These are phyloP conservation scores for Elsinoe arachidis DNA, from an alignment of 2,329 filamentous ascomycete genomes.

Conservation along the genomic window DNA sequence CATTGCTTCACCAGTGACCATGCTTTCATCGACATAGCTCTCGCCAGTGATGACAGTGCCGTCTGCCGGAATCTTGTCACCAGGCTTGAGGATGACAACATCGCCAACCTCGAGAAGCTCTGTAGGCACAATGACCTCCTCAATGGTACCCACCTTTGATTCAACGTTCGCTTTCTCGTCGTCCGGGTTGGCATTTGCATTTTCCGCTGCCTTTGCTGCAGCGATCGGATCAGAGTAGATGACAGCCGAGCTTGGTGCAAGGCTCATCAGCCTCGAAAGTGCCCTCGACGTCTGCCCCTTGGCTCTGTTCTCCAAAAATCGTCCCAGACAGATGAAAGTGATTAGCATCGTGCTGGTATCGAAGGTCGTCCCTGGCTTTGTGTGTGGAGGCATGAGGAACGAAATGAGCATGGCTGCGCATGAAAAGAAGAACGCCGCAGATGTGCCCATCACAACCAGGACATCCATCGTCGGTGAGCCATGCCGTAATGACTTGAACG, in stretches of 20 bases:
- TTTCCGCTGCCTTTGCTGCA: slow-evolving; percentile 77
- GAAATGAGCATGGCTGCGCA: slow-evolving; percentile 79
- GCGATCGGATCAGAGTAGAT: slow-evolving; percentile 94
- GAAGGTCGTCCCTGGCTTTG: slow-evolving; percentile 78
- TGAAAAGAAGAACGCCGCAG: slow-evolving; percentile 94
- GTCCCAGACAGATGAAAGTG: slow-evolving; percentile 84
- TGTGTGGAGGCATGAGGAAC: slow-evolving; percentile 64
- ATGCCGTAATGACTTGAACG: slow-evolving; percentile 89
- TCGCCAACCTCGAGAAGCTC: slow-evolving; percentile 92
- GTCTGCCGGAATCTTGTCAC: slow-evolving; percentile 94
- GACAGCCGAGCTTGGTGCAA: slow-evolving; percentile 92
- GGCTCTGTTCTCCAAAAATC: slow-evolving; percentile 86
- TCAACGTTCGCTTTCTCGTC: slow-evolving; percentile 28
- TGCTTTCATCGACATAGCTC: slow-evolving; percentile 92
- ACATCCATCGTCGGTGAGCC: slow-evolving; percentile 96
- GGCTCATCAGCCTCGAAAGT: slow-evolving; percentile 85
- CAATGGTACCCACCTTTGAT: slow-evolving; percentile 53
- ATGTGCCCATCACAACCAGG: slow-evolving; percentile 85
- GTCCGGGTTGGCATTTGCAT: slow-evolving; percentile 36
- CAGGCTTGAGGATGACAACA: slow-evolving; percentile 83
- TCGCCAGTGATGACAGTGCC: slow-evolving; percentile 79
- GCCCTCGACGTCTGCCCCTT: slow-evolving; percentile 96
- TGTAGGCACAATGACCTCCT: slow-evolving; percentile 81
- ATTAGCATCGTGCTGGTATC: slow-evolving; percentile 98
- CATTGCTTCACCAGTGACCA: slow-evolving; percentile 97